These are phyloP conservation scores for Paxillus ammoniavirescens DNA, from an alignment of 768 basidiomycete species.

Conservation along the genomic window DNA sequence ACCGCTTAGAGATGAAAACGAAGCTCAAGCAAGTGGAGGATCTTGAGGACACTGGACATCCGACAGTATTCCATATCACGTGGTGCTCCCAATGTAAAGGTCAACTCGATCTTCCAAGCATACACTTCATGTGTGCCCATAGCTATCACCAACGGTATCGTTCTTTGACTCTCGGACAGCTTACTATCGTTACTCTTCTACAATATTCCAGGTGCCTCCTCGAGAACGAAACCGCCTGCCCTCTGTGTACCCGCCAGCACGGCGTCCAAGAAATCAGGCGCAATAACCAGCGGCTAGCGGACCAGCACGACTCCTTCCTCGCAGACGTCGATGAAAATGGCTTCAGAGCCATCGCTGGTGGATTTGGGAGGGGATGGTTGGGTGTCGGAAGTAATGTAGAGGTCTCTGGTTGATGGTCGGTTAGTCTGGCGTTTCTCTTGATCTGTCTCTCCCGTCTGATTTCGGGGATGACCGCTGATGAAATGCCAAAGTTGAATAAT, in stretches of 20 bases:
- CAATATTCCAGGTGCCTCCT: slow-evolving; percentile 66
- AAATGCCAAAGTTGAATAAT: too few species aligned
- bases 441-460: too few species aligned
- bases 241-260: slow-evolving; percentile 83
- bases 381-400: too few species aligned
- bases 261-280: slow-evolving; percentile 84
- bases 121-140: slow-evolving; percentile 99
- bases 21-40: slow-evolving; percentile 83
- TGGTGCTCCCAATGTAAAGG: slow-evolving; percentile 88
- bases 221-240: slow-evolving; percentile 89
- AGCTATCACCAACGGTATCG: slow-evolving; percentile 90
- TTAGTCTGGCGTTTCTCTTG: too few species aligned
- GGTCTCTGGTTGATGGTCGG: too few species aligned
- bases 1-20: slow-evolving; percentile 76
- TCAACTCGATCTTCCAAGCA: slow-evolving; percentile 86
- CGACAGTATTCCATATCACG: slow-evolving; percentile 92
- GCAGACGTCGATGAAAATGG: slow-evolving; percentile 71
- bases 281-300: slow-evolving; percentile 81
- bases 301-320: slow-evolving; percentile 79
- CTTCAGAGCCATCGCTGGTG: slow-evolving; percentile 62
- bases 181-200: neutral
- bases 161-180: neutral
- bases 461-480: too few species aligned
- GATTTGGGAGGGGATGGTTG: too few species aligned
- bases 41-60: slow-evolving; percentile 72